A percentile compares a stretch with the other conserved stretches of the same genome.
phyloP scores from a whole-genome alignment of 2,329 filamentous ascomycete genomes.

The Pestalotiopsis fici region DNA sequence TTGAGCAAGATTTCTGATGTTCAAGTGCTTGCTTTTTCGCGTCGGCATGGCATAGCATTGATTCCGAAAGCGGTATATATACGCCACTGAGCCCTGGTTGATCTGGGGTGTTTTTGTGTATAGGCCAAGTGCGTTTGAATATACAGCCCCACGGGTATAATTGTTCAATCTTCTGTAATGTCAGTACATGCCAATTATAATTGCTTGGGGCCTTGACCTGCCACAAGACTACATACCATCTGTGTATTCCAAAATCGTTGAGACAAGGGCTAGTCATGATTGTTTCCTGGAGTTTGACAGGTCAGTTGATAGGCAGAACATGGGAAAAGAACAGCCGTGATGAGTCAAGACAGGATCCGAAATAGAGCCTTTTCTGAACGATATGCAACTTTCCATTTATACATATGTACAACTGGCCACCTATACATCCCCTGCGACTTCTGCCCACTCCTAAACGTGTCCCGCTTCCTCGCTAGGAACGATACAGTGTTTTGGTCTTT shows the following conservation, averaged over 20 bases:
- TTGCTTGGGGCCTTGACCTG: not conserved
- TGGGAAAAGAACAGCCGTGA: slow-evolving; percentile 22
- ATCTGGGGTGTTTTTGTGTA: not conserved
- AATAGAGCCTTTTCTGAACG: not conserved
- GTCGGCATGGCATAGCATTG: not conserved
- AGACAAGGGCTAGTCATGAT: no score
- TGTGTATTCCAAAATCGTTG: not conserved
- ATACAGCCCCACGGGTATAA: no score
- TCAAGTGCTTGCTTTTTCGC: not conserved
- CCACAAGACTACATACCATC: not conserved
- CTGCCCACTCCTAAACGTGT: not conserved
- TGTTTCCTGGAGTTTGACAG: no score
- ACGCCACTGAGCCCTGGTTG: not conserved
- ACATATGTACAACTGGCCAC: slow-evolving; percentile 8
- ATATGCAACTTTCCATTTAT: slow-evolving; percentile 6
- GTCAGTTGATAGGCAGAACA: no score
- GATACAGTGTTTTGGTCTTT: not conserved
- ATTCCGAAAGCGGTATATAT: not conserved
- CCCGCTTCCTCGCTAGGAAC: not conserved
- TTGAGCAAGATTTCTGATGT: not conserved
- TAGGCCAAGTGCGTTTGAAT: not conserved
- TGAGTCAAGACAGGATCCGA: not conserved
- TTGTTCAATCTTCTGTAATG: not conserved
- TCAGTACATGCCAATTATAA: not conserved
- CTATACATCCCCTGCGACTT: not conserved